Evolutionary conservation across 169 alveolate genomes (phyloP), one percentile per base, ranked within the genome.

Genomic region (Cryptosporidium baileyi): DNA sequence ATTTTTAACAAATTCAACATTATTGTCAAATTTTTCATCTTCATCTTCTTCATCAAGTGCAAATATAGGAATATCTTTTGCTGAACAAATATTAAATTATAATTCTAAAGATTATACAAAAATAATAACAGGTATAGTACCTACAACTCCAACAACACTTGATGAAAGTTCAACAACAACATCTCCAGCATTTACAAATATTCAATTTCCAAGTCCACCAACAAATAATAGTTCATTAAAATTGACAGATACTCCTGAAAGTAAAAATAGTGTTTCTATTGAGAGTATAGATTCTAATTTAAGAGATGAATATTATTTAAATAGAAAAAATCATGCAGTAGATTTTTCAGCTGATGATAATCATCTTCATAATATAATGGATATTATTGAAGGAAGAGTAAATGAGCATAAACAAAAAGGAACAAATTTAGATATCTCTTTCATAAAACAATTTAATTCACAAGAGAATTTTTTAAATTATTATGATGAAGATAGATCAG

Each of bases 161-260:
- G 85, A 74, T 54, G 67, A 67, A 9, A 74, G 67, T 38, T 74
- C 85, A 2, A 57, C 67, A 74, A 57, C 85, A 34, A 74, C 85
- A 22, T 74, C 85, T 15, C 85, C 85, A 36, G 57, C 67, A 54
- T 74, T 57, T n/a, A 74, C 85, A 57, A 74, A 74, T n/a, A 40
- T 74, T 13, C 85, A 40, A 34, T 41, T 57, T 54, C 57, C 85
- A 57, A 74, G 67, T 34, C 67, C 85, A 4, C 47, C 81, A 1
- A 65, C 49, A 8, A 65, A 65, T 32, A 44, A 49, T 17, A 15
- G 79, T 1, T 30, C 81, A 28, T 6, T 38, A 65, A 65, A 65
- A 15, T 51, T 19, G 6, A 49, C 28, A 32, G 81, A 47, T 1
- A 74, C 67, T 30, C 67, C 67, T 24, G 54, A 41, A 11, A 54